These are phyloP conservation scores for Sclerotinia subarctica DNA, from an alignment of 2,329 filamentous ascomycete species.

Conservation along the genomic window DNA sequence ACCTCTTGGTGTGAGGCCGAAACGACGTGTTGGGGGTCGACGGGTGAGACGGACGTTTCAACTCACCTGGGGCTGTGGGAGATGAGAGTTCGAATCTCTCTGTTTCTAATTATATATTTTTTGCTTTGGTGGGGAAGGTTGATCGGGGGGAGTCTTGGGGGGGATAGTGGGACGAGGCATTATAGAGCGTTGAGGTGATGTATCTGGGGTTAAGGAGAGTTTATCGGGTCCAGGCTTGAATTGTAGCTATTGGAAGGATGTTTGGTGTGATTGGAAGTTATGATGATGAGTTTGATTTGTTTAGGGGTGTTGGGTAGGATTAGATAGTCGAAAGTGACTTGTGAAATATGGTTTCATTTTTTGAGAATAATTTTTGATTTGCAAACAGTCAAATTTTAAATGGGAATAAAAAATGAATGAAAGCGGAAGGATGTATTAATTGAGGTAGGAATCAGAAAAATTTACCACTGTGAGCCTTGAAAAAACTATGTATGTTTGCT, in stretches of 20 bases:
- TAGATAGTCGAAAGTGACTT: not conserved
- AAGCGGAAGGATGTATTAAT: too few species aligned
- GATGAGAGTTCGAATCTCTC: not conserved
- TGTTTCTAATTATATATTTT: not conserved
- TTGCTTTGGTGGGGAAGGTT: not conserved
- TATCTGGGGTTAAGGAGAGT: too few species aligned
- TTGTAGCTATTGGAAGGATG: too few species aligned
- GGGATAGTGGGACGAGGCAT: too few species aligned
- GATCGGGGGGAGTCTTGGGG: too few species aligned
- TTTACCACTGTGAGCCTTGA: not conserved
- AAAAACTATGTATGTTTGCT: not conserved
- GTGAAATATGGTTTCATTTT: not conserved
- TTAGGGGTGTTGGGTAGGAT: too few species aligned
- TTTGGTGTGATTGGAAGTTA: too few species aligned
- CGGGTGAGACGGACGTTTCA: too few species aligned
- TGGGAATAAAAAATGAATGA: not conserved
- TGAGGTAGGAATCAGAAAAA: not conserved
- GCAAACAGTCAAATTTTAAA: not conserved
- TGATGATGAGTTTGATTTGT: too few species aligned
- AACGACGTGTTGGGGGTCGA: too few species aligned
- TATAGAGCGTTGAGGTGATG: too few species aligned
- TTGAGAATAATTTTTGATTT: not conserved
- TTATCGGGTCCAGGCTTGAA: too few species aligned
- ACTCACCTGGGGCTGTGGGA: not conserved
- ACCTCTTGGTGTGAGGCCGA: not conserved